Base-by-base conservation (phyloP, 805 yeast species). In the Blastobotrys chiropterorum region DNA sequence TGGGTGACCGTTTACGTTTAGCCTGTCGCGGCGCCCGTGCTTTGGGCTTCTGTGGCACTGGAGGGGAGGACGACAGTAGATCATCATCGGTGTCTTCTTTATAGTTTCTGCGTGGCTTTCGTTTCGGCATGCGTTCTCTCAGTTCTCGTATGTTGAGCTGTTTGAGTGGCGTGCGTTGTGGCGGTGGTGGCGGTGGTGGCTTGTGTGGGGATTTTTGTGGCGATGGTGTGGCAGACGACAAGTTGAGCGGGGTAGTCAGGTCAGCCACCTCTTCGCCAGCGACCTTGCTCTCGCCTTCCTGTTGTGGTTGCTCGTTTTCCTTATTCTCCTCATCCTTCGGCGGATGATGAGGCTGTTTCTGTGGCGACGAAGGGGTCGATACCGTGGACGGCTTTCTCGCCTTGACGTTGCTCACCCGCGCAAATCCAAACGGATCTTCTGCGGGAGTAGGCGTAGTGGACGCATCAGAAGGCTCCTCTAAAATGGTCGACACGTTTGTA, bases 401-500 rank as follows among this genome's bases (percentile, higher is more conserved):
- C 38, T 52, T 42, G 8, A 44, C 39, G 2, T 40, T 14, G 13
- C 30, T 50, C 17, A 51, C 46, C 17, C 17, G 38, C 14, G 46
- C 41, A 44, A 53, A 52, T 22, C 54, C 56, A 44, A 53, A 53
- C 19, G 53, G 53, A 34, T 53, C 50, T 7, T 21, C 45, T 11
- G 19, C 34, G 7, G 19, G 16, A 8, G 44, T 17, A n/a, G 42
- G 15, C 11, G 43, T 15, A 39, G 40, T 15, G 14, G 30, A 17
- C 21, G 26, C n/a, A 3, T 34, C 22, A 13, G 16, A 41, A 26
- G 34, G 14, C 22, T 47, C 50, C 31, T 47, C 50, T 14, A 47
- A 16, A 7, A 47, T 47, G 14, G 50, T 47, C 39, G 50, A 47
- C 20, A 47, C 50, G 15, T 44, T 34, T 7, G 45, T 22, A 13